Base-by-base conservation (phyloP, 345 rosid species). In the Laguncularia racemosa region DNA sequence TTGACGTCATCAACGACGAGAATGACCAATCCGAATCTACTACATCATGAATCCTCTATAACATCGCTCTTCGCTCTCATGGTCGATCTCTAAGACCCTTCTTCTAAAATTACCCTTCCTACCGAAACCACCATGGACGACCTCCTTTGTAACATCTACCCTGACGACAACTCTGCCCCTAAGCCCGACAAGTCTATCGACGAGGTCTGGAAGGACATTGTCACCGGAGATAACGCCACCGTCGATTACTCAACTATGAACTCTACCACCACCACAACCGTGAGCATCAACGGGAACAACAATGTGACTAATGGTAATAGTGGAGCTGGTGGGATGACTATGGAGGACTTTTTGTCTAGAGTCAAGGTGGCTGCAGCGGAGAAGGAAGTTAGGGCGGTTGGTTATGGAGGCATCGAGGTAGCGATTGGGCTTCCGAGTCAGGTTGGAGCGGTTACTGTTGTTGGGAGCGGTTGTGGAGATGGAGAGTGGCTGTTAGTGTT, bases 201-300 rank as follows among this genome's bases (percentile, higher is more conserved):
- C 26, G 87, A 81, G 44, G 79, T 76, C 12, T 81, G 87, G 87
- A 76, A 81, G 80, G 76, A 73, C 62, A 76, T 81, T 67, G 86
- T 78, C 18, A 64, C 66, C 6, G 86, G 81, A 18, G 66, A 51
- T 28, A 71, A 50, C 26, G 16, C 14, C 15, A 46, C 33, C 18
- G 28, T 26, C 20, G 21, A 18, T 51, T 4, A 20, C 51, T 2
- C 28, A 2, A 6, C 28, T 2, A 6, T 6, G 3, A 6, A 2
- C 28, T 2, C 28, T 6, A 26, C 43, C 67, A 64, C 54, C 48
- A 55, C 50, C 28, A 26, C 28, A 26, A 26, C 28, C 28, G 28
- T 6, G 28, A 26, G 28, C 6, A 26, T 26, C 28, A 26, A 26
- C 28, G 28, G 28, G 28, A 26, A 26, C 6, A 26, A 26, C 28